These are phyloP conservation scores for Colletotrichum liriopes DNA, from an alignment of 2,329 filamentous ascomycete genomes.

Conservation along the genomic window DNA sequence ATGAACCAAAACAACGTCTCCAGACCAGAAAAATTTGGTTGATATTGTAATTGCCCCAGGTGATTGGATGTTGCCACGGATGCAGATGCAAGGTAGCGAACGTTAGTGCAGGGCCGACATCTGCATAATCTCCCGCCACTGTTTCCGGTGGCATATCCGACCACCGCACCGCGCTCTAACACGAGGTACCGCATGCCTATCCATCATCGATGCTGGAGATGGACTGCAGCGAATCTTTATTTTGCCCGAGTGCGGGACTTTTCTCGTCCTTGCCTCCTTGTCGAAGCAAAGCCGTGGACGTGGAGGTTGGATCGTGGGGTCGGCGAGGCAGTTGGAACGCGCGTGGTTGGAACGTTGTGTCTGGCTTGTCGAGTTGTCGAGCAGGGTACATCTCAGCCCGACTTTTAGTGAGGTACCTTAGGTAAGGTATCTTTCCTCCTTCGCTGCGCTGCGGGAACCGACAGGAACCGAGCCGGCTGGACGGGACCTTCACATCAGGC, in stretches of 20 bases:
- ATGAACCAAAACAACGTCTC: slow-evolving; percentile 21
- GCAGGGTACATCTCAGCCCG: neutral
- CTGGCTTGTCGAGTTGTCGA: neutral
- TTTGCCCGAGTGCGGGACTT: slow-evolving; percentile 13
- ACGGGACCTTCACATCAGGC: slow-evolving; percentile 7
- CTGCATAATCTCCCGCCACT: slow-evolving; percentile 10
- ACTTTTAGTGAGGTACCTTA: neutral
- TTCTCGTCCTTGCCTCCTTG: neutral
- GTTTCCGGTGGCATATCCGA: slow-evolving; percentile 8
- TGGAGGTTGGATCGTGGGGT: slow-evolving; percentile 10
- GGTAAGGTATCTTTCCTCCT: neutral
- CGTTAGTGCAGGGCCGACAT: slow-evolving; percentile 7
- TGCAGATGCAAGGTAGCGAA: slow-evolving; percentile 13
- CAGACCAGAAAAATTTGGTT: slow-evolving; percentile 29
- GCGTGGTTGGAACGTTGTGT: neutral
- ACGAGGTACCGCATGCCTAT: slow-evolving; percentile 9
- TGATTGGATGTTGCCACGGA: slow-evolving; percentile 28
- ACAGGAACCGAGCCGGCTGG: slow-evolving; percentile 32
- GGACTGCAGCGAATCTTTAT: slow-evolving; percentile 3
- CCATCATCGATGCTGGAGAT: neutral
- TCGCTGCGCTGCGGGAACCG: slow-evolving; percentile 7
- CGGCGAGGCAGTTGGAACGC: slow-evolving; percentile 9
- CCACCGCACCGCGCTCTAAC: neutral
- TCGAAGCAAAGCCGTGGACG: neutral
- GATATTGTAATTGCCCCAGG: slow-evolving; percentile 33